Evolutionary conservation across 352 stramenopile genomes (phyloP), one percentile per base, ranked within the genome.

Genomic region (Phytophthora tentaculata): DNA sequence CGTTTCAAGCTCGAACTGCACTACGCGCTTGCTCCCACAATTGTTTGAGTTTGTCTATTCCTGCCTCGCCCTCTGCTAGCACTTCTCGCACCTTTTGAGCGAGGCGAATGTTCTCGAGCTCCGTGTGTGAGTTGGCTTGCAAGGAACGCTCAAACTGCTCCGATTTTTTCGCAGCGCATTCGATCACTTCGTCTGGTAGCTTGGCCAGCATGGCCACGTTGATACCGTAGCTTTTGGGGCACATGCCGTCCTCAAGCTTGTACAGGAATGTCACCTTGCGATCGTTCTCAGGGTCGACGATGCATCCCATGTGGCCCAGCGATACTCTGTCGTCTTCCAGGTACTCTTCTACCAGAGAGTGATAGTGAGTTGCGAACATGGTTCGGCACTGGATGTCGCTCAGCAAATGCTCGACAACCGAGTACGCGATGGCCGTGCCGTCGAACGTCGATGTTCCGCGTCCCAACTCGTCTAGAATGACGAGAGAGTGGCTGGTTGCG

Each of bases 291-390:
- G 86, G 81, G 55, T 95, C 86, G 16, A 94, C 83, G 29, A 94
- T 76, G 58, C 86, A 95, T 29, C 84, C 89, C 86, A 96, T 95
- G 69, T 95, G 89, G 14, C 83, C 85, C 17, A 94, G 69, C 14
- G 80, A 77, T 8, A 95, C 89, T 41, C 81, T 79, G 43, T 70
- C 64, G 24, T 93, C 81, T 24, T 79, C 72, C 2, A 76, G 50
- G 43, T 95, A 96, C 58, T 95, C 88, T 68, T 98, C 94, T 0
- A 94, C 90, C 12, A 99, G 76, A 49, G 98, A 97, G 53, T 97
- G 97, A 75, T 99, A 99, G 70, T 99, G 98, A 3, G 98, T 99
- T 10, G 98, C 97, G 69, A 99, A 99, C 64, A 99, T 94, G 4
- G 97, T 97, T 19, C 98, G 86, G 73, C 97, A 99, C 26, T 77